Evolutionary conservation across 164 flowering plant species (phyloP).

Genomic region (Vitis riparia): DNA sequence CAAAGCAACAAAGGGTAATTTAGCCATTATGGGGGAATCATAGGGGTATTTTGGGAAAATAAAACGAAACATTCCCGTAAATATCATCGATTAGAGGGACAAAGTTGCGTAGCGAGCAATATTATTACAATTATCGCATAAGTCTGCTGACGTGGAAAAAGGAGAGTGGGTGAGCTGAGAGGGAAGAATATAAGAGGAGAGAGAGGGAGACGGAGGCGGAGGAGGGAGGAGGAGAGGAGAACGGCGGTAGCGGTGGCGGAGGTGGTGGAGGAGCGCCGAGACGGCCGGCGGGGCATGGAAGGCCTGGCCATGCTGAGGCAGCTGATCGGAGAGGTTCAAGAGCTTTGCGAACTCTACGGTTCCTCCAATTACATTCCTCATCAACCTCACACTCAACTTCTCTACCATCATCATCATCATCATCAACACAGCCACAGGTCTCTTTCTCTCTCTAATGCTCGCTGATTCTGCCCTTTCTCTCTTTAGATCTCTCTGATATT

Average conservation of each 20-base stretch:
- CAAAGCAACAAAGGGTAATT: background rate
- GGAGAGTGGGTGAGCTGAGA: constrained; percentile 11
- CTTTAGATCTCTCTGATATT: constrained; percentile 1
- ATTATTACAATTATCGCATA: constrained; percentile 18
- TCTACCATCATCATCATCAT: constrained; percentile 12
- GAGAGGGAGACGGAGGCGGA: constrained; percentile 15
- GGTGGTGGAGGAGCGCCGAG: background rate
- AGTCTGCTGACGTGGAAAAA: constrained; percentile 39
- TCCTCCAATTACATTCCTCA: constrained; percentile 30
- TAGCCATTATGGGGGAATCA: background rate
- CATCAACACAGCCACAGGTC: constrained; percentile 16
- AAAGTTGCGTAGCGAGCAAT: constrained; percentile 10
- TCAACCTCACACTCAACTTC: constrained; percentile 8
- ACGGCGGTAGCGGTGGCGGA: background rate
- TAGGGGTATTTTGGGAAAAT: background rate
- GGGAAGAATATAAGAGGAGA: constrained; percentile 9
- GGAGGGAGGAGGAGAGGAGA: background rate
- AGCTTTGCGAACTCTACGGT: constrained; percentile 61
- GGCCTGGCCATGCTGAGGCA: constrained; percentile 78
- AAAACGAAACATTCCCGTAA: background rate
- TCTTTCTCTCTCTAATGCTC: constrained; percentile 4
- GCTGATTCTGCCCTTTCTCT: constrained; percentile 1
- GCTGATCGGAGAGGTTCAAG: constrained; percentile 78
- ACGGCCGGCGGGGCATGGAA: constrained; percentile 43
- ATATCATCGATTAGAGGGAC: background rate